These are phyloP conservation scores for Suaeda aralocaspica DNA, from an alignment of 148 eudicot species.

Conservation along the genomic window DNA sequence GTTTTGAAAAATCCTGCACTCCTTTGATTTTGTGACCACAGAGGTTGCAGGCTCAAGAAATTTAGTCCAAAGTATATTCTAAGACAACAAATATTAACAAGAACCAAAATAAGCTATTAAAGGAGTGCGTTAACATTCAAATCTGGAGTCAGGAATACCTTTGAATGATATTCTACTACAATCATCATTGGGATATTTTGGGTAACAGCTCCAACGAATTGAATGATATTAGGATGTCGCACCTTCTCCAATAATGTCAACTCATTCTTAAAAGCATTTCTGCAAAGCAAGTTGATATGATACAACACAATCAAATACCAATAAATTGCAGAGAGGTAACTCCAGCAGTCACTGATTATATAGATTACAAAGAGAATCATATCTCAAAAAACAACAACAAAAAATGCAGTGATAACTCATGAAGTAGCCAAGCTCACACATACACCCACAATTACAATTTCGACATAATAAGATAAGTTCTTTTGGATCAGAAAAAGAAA, in stretches of 20 bases:
- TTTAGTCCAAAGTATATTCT: neutral
- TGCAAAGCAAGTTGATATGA: constrained; percentile 29
- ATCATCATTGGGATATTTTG: constrained; percentile 99
- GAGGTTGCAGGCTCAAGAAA: neutral
- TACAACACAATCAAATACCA: constrained; percentile 1
- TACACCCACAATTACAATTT: too few species aligned
- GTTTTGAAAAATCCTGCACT: neutral
- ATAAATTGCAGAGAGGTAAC: too few species aligned
- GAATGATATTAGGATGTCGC: constrained; percentile 95
- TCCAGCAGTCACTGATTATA: constrained; percentile 1
- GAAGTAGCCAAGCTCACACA: constrained; percentile 15
- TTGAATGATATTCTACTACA: constrained; percentile 77
- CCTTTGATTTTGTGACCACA: neutral
- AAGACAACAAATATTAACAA: neutral
- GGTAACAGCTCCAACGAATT: constrained; percentile 99
- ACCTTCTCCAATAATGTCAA: constrained; percentile 86
- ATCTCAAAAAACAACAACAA: too few species aligned
- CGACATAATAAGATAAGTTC: neutral
- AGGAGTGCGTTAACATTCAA: neutral
- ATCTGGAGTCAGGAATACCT: constrained; percentile 32
- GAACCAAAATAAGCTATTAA: constrained; percentile 1
- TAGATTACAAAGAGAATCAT: neutral
- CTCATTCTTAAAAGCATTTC: constrained; percentile 88
- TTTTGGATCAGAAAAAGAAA: neutral
- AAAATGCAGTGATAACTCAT: constrained; percentile 1